Percentiles rank a stretch among this genome's conserved stretches.
Conservation (phyloP, 805 yeast species). For the Clavispora phyllophila region DNA sequence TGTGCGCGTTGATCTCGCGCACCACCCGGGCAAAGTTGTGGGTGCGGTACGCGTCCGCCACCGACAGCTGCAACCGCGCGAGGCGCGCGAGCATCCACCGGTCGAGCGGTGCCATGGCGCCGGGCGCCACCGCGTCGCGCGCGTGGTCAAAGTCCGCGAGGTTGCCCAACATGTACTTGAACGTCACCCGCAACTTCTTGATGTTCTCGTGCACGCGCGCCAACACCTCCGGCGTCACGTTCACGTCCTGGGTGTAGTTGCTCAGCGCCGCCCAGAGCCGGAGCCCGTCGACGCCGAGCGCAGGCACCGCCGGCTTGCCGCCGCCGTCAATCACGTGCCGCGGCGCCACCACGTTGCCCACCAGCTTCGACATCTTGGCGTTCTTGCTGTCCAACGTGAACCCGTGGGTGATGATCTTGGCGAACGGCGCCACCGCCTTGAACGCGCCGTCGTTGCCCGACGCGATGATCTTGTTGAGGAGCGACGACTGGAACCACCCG, state of each 20-base stretch:
- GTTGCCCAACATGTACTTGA: slow-evolving; percentile 78
- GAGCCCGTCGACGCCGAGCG: slow-evolving; percentile 85
- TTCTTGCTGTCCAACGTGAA: slow-evolving; percentile 84
- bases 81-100: slow-evolving; percentile 56
- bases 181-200: slow-evolving; percentile 78
- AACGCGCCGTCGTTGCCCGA: slow-evolving; percentile 40
- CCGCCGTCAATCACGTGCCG: slow-evolving; percentile 60
- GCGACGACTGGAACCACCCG: slow-evolving; percentile 97
- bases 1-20: slow-evolving; percentile 61
- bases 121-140: slow-evolving; percentile 30
- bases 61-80: slow-evolving; percentile 37
- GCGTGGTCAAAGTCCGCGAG: slow-evolving; percentile 39
- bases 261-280: slow-evolving; percentile 88
- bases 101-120: slow-evolving; percentile 45
- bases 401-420: slow-evolving; percentile 83
- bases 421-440: slow-evolving; percentile 53
- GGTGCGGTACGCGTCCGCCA: slow-evolving; percentile 43
- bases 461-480: slow-evolving; percentile 65
- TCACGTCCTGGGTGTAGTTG: slow-evolving; percentile 78
- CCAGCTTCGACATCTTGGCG: slow-evolving; percentile 88
- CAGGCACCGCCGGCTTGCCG: slow-evolving; percentile 40
- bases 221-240: slow-evolving; percentile 66
- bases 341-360: slow-evolving; percentile 80
- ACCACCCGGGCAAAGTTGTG: slow-evolving; percentile 70
- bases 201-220: slow-evolving; percentile 73